Evolutionary conservation across 257 asterid species (phyloP), one percentile per base, ranked within the genome.

Genomic region (Eucommia ulmoides): DNA sequence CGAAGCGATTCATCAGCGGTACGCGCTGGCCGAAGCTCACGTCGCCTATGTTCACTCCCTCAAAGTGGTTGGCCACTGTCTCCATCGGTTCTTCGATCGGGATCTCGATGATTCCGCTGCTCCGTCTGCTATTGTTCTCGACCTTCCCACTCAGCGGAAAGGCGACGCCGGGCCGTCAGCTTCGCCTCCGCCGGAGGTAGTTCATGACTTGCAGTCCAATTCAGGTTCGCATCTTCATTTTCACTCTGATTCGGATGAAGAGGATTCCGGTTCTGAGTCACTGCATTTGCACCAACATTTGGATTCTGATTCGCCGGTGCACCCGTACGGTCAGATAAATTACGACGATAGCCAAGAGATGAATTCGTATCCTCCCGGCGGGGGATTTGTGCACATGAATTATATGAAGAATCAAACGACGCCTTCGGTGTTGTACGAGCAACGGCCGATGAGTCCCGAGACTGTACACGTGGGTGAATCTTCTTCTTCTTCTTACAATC

Each of bases 161-260:
- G 78, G 73, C 20, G 79, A 75, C 54, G 72, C 75, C 0, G 57
- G 53, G 23, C 56, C 76, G 1, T 51, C 95, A 33, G 66, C 48
- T 23, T 74, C 81, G 9, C 54, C 14, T 33, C 66, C 48, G 0
- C 73, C 69, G 49, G 50, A 57, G 22, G 70, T 66, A 1, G 7
- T 15, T 22, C 78, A 76, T 10, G 71, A 56, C 53, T 61, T 73
- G 45, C 67, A 50, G 54, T 89, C 98, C 12, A 74, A 77, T 53
- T 77, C 93, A 51, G 95, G 92, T 44, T 86, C 99, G 24, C 99
- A 91, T 62, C 82, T 86, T 20, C 72, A 77, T 66, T 77, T 81
- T 53, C 92, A 69, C 63, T 72, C 93, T 2, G 96, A 68, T 8
- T 61, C 62, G 19, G 48, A 1, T 5, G 44, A 35, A 5, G 44